Conservation (phyloP, 2,329 filamentous ascomycete species). For the Ploettnerulaceae sp. region DNA sequence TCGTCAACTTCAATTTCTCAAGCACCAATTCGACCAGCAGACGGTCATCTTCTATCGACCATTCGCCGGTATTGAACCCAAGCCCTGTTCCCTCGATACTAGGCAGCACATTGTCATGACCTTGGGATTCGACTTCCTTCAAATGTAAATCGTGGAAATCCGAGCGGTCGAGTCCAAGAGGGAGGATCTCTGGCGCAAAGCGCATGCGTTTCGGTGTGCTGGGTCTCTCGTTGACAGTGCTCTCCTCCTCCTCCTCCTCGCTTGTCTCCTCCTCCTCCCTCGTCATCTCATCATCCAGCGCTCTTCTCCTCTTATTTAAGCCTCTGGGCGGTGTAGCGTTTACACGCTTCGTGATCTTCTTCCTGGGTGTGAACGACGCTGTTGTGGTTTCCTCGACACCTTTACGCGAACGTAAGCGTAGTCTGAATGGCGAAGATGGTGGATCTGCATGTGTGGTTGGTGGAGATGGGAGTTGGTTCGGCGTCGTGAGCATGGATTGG, state of each 20-base stretch:
- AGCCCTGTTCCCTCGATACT: neutral
- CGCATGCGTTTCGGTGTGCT: constrained; percentile 57
- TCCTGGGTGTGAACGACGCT: constrained; percentile 19
- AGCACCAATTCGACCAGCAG: constrained; percentile 63
- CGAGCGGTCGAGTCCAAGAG: constrained; percentile 52
- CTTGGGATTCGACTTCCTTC: constrained; percentile 16
- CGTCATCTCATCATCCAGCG: constrained; percentile 42
- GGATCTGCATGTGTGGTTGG: constrained; percentile 39
- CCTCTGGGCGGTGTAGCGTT: constrained; percentile 41
- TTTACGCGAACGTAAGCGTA: constrained; percentile 49
- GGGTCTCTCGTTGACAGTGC: constrained; percentile 16
- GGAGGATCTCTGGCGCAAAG: constrained; percentile 55
- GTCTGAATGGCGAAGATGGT: constrained; percentile 40
- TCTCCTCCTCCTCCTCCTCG: constrained; percentile 17
- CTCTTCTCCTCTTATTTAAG: constrained; percentile 50
- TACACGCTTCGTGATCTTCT: constrained; percentile 49
- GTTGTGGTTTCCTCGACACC: constrained; percentile 22
- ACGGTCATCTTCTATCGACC: constrained; percentile 60
- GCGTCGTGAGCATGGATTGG: constrained; percentile 50
- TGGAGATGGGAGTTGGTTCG: constrained; percentile 49
- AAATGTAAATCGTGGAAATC: constrained; percentile 52
- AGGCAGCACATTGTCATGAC: constrained; percentile 23
- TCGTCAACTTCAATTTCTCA: constrained; percentile 60
- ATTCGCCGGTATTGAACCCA: constrained; percentile 33
- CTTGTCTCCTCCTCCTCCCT: constrained; percentile 35